Conservation (phyloP, 352 stramenopile genomes). For the Poterioochromonas sp. region DNA sequence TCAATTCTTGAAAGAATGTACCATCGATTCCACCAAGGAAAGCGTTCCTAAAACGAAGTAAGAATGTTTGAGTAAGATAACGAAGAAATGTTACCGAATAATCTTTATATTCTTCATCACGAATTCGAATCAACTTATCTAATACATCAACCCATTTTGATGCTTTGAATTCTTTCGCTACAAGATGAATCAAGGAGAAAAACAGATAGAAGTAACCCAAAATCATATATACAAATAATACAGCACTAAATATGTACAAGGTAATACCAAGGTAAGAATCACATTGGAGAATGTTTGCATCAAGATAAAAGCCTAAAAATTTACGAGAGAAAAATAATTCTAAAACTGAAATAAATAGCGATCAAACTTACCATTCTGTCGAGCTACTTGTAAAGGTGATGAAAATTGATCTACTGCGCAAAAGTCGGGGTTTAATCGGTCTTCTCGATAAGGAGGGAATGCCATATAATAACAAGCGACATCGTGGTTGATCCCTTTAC, state of each 20-base stretch:
- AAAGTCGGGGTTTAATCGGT: background rate
- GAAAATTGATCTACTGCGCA: background rate
- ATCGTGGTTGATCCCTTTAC: background rate
- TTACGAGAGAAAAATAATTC: background rate
- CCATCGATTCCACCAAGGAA: background rate
- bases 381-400: background rate
- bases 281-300: background rate
- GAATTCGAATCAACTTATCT: slow-evolving; percentile 17
- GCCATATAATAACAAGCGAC: slow-evolving; percentile 14
- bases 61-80: background rate
- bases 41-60: background rate
- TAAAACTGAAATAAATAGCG: background rate
- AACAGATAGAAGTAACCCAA: background rate
- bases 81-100: background rate
- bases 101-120: slow-evolving; percentile 2
- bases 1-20: background rate
- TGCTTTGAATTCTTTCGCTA: background rate
- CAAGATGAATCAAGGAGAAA: background rate
- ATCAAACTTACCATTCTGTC: background rate
- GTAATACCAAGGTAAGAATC: slow-evolving; percentile 9
- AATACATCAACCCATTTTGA: slow-evolving; percentile 8
- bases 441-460: slow-evolving; percentile 6
- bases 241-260: background rate
- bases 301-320: background rate
- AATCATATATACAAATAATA: background rate